A percentile compares a stretch with the other conserved stretches of the same genome.
Conservation (phyloP, 2,329 filamentous ascomycete genomes). For the Podosphaera fusca region DNA sequence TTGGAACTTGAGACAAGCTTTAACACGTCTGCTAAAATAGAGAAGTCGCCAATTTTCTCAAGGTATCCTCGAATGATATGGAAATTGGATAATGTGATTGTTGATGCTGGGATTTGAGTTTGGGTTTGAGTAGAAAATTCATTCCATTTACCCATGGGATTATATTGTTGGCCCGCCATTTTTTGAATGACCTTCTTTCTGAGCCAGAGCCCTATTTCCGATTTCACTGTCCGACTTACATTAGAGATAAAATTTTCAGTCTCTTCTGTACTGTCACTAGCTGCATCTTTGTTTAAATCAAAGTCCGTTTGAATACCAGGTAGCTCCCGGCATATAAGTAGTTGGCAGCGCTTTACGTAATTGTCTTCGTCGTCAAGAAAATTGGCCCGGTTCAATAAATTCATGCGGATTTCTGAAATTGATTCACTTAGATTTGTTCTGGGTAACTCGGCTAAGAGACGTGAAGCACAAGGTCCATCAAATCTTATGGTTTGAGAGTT, state of each 20-base stretch:
- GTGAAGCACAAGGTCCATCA: conserved; percentile 34
- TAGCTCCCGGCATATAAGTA: conserved; percentile 24
- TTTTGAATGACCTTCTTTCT: conserved; percentile 21
- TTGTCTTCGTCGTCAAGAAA: conserved; percentile 34
- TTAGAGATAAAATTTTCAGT: conserved; percentile 9
- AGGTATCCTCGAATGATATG: conserved; percentile 44
- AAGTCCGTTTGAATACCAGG: conserved; percentile 19
- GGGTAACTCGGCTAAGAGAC: conserved; percentile 50
- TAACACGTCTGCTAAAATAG: conserved; percentile 55
- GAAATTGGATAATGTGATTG: conserved; percentile 34
- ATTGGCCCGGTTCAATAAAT: conserved; percentile 38
- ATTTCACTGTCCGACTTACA: conserved; percentile 25
- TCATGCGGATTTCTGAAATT: conserved; percentile 36
- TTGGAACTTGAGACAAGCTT: conserved; percentile 29
- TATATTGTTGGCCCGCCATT: conserved; percentile 8
- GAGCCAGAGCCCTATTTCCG: conserved; percentile 28
- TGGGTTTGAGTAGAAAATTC: conserved; percentile 8
- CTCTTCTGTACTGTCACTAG: conserved; percentile 19
- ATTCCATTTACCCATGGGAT: conserved; percentile 17
- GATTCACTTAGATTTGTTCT: conserved; percentile 30
- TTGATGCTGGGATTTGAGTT: conserved; percentile 15
- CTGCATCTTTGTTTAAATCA: conserved; percentile 16
- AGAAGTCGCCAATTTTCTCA: conserved; percentile 52
- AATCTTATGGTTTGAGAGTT: conserved; percentile 24
- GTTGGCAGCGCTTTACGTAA: conserved; percentile 25